phyloP scores from a whole-genome alignment of 192 early-diverging fungal genomes.

The Gigaspora rosea region DNA sequence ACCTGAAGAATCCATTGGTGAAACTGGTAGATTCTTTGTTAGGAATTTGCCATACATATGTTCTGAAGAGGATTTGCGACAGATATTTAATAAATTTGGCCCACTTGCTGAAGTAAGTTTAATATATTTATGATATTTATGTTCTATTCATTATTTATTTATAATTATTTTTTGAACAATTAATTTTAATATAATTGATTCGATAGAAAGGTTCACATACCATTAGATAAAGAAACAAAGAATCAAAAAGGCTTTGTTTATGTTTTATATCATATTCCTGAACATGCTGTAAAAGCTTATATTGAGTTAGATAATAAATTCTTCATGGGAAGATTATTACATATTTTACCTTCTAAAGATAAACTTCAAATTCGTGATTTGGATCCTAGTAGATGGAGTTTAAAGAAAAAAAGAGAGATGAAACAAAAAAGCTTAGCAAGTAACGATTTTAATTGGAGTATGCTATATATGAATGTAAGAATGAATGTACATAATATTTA shows the following conservation, averaged over 20 bases:
- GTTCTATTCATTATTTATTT: neutral
- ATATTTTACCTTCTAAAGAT: conserved; percentile 88
- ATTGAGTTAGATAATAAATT: conserved; percentile 76
- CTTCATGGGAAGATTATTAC: conserved; percentile 91
- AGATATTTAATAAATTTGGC: conserved; percentile 83
- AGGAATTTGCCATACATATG: conserved; percentile 91
- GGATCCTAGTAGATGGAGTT: conserved; percentile 53
- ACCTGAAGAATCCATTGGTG: conserved; percentile 69
- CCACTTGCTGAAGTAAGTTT: conserved; percentile 77
- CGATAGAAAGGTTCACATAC: conserved; percentile 75
- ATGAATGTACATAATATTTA: neutral
- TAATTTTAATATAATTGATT: conserved; percentile 6
- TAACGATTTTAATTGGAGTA: conserved; percentile 95
- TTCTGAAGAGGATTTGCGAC: conserved; percentile 84
- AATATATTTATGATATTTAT: neutral
- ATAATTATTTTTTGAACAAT: neutral
- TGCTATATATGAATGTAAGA: conserved; percentile 90
- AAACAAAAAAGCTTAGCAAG: conserved; percentile 75
- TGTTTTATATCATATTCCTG: conserved; percentile 84
- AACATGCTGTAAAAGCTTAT: conserved; percentile 92
- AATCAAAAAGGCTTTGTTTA: conserved; percentile 94
- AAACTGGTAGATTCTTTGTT: conserved; percentile 94
- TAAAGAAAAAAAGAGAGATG: conserved; percentile 84
- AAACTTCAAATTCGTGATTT: conserved; percentile 58
- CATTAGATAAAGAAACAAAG: conserved; percentile 90